A percentile compares a stretch with the other conserved stretches of the same genome.
phyloP scores from a whole-genome alignment of 495 filamentous ascomycete genomes.

The Astrothelium subdiscretum region DNA sequence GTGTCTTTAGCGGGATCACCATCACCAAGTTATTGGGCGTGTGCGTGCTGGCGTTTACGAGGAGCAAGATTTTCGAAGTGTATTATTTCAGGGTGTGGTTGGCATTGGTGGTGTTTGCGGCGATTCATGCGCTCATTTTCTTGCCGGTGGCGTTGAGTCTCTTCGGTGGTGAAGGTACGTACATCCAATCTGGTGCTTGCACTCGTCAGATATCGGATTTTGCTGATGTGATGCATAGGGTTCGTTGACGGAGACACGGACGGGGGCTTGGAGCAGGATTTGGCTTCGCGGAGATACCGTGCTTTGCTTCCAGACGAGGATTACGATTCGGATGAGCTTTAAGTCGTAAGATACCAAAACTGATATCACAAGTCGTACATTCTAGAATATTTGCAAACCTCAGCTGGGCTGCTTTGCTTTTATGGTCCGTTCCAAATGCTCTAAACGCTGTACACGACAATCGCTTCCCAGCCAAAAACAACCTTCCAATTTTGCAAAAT shows the following conservation, averaged over 20 bases:
- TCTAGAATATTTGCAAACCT: neutral
- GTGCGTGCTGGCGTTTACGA: constrained; percentile 81
- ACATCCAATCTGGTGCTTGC: neutral
- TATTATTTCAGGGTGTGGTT: constrained; percentile 98
- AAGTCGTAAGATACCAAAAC: neutral
- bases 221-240: constrained; percentile 31
- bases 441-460: neutral
- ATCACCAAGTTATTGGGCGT: constrained; percentile 92
- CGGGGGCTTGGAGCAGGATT: constrained; percentile 76
- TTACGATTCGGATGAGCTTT: constrained; percentile 27
- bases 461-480: neutral
- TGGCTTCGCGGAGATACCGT: constrained; percentile 36
- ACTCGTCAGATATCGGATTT: neutral
- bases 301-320: constrained; percentile 33
- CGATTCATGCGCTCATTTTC: constrained; percentile 78
- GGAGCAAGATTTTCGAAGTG: constrained; percentile 97
- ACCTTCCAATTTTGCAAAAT: too few relatives aligned
- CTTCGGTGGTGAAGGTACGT: constrained; percentile 67
- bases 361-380: neutral
- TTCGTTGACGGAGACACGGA: constrained; percentile 76
- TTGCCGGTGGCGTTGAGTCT: constrained; percentile 83
- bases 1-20: constrained; percentile 92
- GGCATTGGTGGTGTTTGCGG: constrained; percentile 79
- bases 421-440: neutral
- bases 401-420: neutral